Evolutionary conservation across 495 filamentous ascomycete species (phyloP).

Genomic region (Penicillium crystallinum): DNA sequence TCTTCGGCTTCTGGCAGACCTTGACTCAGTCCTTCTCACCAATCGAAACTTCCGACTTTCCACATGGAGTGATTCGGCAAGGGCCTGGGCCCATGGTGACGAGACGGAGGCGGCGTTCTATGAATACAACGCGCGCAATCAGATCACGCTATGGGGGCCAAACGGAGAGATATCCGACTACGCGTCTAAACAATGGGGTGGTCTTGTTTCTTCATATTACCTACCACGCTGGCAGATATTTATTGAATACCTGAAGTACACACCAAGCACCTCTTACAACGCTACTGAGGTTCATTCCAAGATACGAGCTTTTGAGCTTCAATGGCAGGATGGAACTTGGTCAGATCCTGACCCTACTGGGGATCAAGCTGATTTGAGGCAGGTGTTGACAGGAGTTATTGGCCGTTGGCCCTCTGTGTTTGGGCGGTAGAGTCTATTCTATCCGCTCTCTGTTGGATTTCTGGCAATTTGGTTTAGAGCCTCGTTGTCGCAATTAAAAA

Average conservation of each 20-base stretch:
- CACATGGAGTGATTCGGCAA: constrained; percentile 39
- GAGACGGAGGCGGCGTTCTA: constrained; percentile 29
- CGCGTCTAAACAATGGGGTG: constrained; percentile 46
- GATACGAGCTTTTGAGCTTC: constrained; percentile 33
- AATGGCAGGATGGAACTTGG: constrained; percentile 35
- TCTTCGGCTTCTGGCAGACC: constrained; percentile 28
- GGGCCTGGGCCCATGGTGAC: constrained; percentile 27
- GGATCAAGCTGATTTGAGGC: constrained; percentile 8
- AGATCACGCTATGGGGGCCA: constrained; percentile 52
- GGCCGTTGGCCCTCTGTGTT: constrained; percentile 23
- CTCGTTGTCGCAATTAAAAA: no score
- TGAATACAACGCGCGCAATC: constrained; percentile 50
- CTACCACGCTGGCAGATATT: constrained; percentile 45
- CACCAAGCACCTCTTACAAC: constrained; percentile 26
- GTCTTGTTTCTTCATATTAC: constrained; percentile 46
- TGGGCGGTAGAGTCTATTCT: background rate
- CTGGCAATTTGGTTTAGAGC: no score
- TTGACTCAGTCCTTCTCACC: constrained; percentile 43
- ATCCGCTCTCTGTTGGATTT: no score
- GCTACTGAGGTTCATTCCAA: constrained; percentile 21
- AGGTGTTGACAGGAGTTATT: constrained; percentile 14
- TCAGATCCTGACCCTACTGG: constrained; percentile 11
- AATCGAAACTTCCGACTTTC: constrained; percentile 42
- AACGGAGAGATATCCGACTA: constrained; percentile 47
- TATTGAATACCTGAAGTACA: constrained; percentile 37